A percentile compares a stretch with the other conserved stretches of the same genome.
Conservation (phyloP, 2,329 filamentous ascomycete species). For the Stylonectria norvegica region DNA sequence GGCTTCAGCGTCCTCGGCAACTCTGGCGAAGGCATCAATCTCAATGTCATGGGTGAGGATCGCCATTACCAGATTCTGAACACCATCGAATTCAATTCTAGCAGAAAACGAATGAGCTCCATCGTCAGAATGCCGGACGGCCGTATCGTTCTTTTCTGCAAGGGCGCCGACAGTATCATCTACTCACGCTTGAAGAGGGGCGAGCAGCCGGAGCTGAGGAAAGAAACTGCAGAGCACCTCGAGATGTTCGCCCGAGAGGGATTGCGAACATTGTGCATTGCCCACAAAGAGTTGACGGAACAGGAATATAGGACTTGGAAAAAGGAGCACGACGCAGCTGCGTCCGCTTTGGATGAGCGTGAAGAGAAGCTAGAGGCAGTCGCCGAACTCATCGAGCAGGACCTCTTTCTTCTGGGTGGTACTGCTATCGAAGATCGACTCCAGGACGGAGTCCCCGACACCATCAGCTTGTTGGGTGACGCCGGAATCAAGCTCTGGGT, state of each 20-base stretch:
- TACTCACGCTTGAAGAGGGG: conserved; percentile 85
- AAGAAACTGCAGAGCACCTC: conserved; percentile 83
- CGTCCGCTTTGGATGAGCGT: conserved; percentile 76
- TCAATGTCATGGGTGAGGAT: conserved; percentile 86
- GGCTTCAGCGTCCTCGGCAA: conserved; percentile 89
- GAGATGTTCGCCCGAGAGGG: conserved; percentile 97
- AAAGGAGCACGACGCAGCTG: conserved; percentile 80
- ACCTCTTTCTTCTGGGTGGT: conserved; percentile 82
- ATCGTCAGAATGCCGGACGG: conserved; percentile 94
- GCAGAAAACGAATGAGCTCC: conserved; percentile 94
- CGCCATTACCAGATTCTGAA: conserved; percentile 84
- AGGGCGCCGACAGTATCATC: conserved; percentile 95
- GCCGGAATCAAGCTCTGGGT: conserved; percentile 99
- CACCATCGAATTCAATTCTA: conserved; percentile 96
- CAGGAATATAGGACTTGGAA: conserved; percentile 83
- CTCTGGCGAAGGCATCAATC: conserved; percentile 72
- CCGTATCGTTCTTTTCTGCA: conserved; percentile 88
- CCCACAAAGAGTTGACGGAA: conserved; percentile 74
- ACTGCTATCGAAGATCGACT: conserved; percentile 97
- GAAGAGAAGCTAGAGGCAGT: conserved; percentile 92
- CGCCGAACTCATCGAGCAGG: conserved; percentile 85
- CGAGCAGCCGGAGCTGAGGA: conserved; percentile 79
- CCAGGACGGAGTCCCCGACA: conserved; percentile 94
- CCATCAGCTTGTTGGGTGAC: conserved; percentile 83
- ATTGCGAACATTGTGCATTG: conserved; percentile 90